Percentiles rank a stretch among this genome's conserved stretches.
Conservation (phyloP, 371 early-diverging fungal genomes). For the Apophysomyces sp. region DNA sequence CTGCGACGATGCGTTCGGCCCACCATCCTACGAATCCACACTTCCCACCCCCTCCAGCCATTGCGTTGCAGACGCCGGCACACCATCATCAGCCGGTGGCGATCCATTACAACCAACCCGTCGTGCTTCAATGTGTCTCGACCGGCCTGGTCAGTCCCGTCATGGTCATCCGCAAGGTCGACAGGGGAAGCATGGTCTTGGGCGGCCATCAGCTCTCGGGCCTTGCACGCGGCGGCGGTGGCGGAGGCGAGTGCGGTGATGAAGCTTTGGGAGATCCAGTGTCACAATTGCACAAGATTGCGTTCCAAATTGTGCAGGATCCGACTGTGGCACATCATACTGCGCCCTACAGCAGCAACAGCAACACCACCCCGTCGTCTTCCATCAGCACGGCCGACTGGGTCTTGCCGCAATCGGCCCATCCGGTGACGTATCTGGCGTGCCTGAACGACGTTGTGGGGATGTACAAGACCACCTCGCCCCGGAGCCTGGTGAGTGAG, state of each 20-base stretch:
- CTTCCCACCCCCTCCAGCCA: conserved; percentile 58
- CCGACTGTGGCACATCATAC: conserved; percentile 29
- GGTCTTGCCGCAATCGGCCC: conserved; percentile 37
- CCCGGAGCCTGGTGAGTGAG: conserved; percentile 27
- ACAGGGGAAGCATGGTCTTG: conserved; percentile 69
- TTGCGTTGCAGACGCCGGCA: conserved; percentile 45
- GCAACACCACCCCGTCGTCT: too few relatives aligned
- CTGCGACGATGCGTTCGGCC: neutral
- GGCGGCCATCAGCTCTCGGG: conserved; percentile 55
- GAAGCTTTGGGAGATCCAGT: conserved; percentile 60
- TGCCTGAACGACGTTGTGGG: conserved; percentile 78
- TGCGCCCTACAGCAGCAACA: too few relatives aligned
- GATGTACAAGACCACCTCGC: conserved; percentile 69
- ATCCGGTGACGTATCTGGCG: conserved; percentile 63
- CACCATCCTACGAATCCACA: conserved; percentile 15
- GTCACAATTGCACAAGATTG: conserved; percentile 84
- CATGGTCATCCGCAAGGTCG: conserved; percentile 74
- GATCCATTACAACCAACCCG: conserved; percentile 75
- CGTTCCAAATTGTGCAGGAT: conserved; percentile 66
- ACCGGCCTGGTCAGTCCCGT: conserved; percentile 77
- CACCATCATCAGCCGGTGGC: conserved; percentile 53
- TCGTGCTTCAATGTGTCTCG: conserved; percentile 72
- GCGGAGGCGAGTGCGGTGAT: conserved; percentile 51
- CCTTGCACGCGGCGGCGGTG: conserved; percentile 27
- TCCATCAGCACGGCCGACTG: conserved; percentile 7